Evolutionary conservation across 768 basidiomycete species (phyloP), one percentile per base, ranked within the genome.

Genomic region (Jaapia argillacea): DNA sequence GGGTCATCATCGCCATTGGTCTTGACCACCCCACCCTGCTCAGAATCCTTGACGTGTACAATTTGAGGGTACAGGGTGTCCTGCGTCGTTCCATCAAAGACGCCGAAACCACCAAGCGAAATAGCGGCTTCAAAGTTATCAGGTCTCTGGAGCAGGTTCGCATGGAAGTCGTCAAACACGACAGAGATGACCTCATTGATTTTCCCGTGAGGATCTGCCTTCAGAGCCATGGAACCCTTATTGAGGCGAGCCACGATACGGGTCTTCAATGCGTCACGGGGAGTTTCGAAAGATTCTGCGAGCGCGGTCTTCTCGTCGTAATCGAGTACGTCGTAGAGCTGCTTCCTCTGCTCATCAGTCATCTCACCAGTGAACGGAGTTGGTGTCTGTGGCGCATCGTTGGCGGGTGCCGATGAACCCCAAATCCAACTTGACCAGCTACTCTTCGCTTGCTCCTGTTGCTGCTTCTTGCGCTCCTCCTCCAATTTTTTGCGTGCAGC

Each of bases 271-370:
- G 88, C 84, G 53, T 97, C 87, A 39, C 74, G 72, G 2, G 89
- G 81, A 6, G 75, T 64, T 54, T 87, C 76, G 46, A 92, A 72
- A 2, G 81, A 70, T 39, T 79, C 73, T 1, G 74, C 69, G 14
- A 89, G 70, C 3, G 83, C 81, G 3, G 79, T 64, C 59, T 85
- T 85, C 61, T 94, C 92, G 56, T 98, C 89, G 55, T 85, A 93
- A 62, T 97, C 89, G 31, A 97, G 77, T 21, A 84, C 75, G 53
- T 88, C 83, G 61, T 94, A 92, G 12, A 97, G 72, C 61, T 97
- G 77, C 58, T 81, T 81, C 41, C 87, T 78, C 60, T 97, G 90
- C 56, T 91, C 85, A 25, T 88, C 90, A 12, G 85, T 92, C 74
- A 96, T 86, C 26, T 74, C 57, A 14, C 77, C 75, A 21, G 73